A percentile compares a stretch with the other conserved stretches of the same genome.
Conservation (phyloP, 1,139 yeast species). For the Zygoascus hellenicus region DNA sequence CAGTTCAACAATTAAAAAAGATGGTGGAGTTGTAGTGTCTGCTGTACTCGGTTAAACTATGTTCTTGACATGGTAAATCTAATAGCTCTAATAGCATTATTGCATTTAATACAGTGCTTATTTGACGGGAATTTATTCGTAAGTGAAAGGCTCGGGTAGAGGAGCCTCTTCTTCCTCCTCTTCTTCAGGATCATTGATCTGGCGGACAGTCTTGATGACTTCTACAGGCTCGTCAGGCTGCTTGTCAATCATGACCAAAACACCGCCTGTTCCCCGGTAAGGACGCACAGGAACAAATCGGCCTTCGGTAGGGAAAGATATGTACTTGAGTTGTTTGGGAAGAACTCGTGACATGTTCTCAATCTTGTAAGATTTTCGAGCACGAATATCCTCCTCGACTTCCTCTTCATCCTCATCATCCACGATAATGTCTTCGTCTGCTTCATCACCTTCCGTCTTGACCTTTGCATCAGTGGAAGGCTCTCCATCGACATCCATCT, state of each 20-base stretch:
- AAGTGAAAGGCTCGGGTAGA: conserved; percentile 70
- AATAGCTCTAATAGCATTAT: background rate
- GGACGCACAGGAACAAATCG: conserved; percentile 81
- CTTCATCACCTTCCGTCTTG: conserved; percentile 23
- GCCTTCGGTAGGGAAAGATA: conserved; percentile 68
- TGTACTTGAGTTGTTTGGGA: conserved; percentile 83
- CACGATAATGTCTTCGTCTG: conserved; percentile 17
- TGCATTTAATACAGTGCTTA: background rate
- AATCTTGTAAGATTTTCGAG: conserved; percentile 44
- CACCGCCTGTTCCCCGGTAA: conserved; percentile 74
- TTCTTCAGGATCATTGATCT: conserved; percentile 45
- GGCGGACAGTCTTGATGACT: conserved; percentile 79
- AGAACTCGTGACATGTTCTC: conserved; percentile 81
- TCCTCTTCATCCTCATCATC: conserved; percentile 22
- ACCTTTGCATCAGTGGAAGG: conserved; percentile 24
- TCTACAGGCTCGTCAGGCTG: conserved; percentile 61
- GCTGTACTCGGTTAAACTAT: no score
- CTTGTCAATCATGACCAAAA: conserved; percentile 69
- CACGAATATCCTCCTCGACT: conserved; percentile 33
- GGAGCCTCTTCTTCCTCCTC: conserved; percentile 70
- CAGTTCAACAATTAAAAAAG: no score
- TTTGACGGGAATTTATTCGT: background rate
- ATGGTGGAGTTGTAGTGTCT: no score
- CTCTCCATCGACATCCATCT: conserved; percentile 21
- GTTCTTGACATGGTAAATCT: no score